phyloP scores from a whole-genome alignment of 2,329 filamentous ascomycete species.

The Hysterium pulicare region DNA sequence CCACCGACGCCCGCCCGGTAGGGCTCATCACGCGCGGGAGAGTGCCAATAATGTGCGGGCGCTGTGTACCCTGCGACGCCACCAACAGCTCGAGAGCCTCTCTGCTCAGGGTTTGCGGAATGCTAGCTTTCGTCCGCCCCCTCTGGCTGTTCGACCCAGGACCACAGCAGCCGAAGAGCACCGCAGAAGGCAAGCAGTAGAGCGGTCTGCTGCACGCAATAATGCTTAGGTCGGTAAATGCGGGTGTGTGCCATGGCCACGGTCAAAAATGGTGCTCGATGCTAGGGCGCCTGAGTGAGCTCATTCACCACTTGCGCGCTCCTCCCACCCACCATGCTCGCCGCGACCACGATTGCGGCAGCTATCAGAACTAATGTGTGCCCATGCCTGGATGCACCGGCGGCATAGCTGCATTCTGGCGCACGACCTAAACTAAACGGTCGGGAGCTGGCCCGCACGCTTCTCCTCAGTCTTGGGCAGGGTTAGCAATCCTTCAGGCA shows the following conservation, averaged over 20 bases:
- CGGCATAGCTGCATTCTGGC: slow-evolving; percentile 2
- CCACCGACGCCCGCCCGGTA: slow-evolving; percentile 21
- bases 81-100: slow-evolving; percentile 22
- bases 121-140: neutral
- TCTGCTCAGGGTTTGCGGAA: neutral
- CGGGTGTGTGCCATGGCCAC: neutral
- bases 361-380: neutral
- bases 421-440: slow-evolving; percentile 29
- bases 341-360: neutral
- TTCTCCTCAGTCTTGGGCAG: slow-evolving; percentile 17
- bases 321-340: slow-evolving; percentile 6
- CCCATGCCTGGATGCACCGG: slow-evolving; percentile 1
- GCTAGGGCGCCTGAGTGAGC: neutral
- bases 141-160: neutral
- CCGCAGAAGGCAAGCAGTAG: slow-evolving; percentile 4
- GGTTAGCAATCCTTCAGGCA: slow-evolving; percentile 36
- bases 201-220: slow-evolving; percentile 4
- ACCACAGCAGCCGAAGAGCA: neutral
- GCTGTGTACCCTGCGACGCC: slow-evolving; percentile 22
- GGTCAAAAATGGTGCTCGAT: neutral
- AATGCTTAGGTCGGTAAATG: slow-evolving; percentile 6
- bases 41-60: slow-evolving; percentile 9
- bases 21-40: slow-evolving; percentile 15
- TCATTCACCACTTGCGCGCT: neutral
- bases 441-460: slow-evolving; percentile 32